Evolutionary conservation across 306 rosid species (phyloP).

Genomic region (Clitoria ternatea): DNA sequence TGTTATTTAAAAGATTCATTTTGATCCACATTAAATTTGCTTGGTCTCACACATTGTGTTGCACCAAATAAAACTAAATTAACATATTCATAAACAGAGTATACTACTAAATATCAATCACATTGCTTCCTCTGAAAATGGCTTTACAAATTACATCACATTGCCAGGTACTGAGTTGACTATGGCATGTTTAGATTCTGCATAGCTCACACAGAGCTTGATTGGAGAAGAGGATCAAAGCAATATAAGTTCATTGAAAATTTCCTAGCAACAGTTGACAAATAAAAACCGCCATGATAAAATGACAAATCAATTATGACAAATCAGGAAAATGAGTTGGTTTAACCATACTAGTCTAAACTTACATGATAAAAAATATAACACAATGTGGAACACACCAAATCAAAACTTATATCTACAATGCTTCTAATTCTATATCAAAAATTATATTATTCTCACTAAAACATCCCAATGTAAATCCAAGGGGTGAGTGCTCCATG

Average conservation of each 20-base stretch:
- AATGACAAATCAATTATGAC: too few species aligned
- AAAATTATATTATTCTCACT: too few species aligned
- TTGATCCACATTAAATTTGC: conserved; percentile 17
- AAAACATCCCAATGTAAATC: too few species aligned
- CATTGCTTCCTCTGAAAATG: not conserved
- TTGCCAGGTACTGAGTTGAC: conserved; percentile 69
- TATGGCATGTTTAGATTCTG: conserved; percentile 96
- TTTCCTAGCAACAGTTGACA: conserved; percentile 81
- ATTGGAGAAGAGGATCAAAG: conserved; percentile 90
- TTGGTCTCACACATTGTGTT: not conserved
- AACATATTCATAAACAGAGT: not conserved
- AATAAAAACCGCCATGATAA: conserved; percentile 96
- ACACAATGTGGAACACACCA: too few species aligned
- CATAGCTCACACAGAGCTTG: conserved; percentile 87
- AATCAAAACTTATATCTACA: too few species aligned
- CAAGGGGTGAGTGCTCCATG: too few species aligned
- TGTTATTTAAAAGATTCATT: conserved; percentile 5
- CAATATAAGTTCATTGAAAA: conserved; percentile 80
- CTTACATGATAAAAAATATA: too few species aligned
- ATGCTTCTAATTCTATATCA: too few species aligned
- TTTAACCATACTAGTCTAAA: too few species aligned
- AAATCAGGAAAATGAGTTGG: too few species aligned
- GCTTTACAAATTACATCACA: not conserved
- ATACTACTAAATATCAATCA: not conserved
- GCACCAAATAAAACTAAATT: not conserved